Evolutionary conservation across 1,139 yeast species (phyloP).

Genomic region (Debaryomyces psychrophilus): DNA sequence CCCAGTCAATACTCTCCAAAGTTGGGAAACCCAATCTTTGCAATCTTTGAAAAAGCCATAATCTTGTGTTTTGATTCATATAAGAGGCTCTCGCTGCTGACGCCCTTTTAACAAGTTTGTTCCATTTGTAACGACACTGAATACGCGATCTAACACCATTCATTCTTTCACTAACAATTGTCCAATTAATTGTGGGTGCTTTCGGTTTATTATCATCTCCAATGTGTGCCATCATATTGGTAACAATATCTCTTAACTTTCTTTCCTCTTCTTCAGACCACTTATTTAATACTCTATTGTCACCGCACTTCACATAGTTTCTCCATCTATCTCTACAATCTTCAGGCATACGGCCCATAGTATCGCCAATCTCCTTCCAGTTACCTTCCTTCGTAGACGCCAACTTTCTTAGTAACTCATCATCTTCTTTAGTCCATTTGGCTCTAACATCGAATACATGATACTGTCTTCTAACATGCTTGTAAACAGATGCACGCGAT

Average conservation of each 20-base stretch:
- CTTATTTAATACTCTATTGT: conserved; percentile 67
- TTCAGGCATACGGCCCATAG: conserved; percentile 92
- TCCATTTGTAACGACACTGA: conserved; percentile 95
- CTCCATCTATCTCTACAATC: conserved; percentile 97
- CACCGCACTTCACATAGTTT: conserved; percentile 90
- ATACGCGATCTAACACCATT: conserved; percentile 86
- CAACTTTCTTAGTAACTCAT: conserved; percentile 61
- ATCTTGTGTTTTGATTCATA: conserved; percentile 53
- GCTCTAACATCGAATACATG: conserved; percentile 87
- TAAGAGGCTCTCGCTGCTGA: conserved; percentile 52
- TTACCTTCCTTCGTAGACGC: conserved; percentile 73
- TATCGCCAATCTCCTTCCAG: conserved; percentile 81
- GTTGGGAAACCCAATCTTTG: conserved; percentile 51
- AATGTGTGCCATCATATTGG: conserved; percentile 35
- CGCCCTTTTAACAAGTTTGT: conserved; percentile 68
- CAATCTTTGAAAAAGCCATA: conserved; percentile 59
- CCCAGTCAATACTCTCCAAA: conserved; percentile 65
- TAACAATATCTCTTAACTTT: conserved; percentile 58
- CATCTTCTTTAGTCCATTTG: conserved; percentile 85
- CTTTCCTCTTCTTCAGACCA: conserved; percentile 81
- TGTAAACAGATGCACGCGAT: conserved; percentile 85
- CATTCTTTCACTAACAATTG: conserved; percentile 85
- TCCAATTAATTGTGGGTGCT: conserved; percentile 71
- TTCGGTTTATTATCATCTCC: conserved; percentile 23
- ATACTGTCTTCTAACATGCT: conserved; percentile 87